These are phyloP conservation scores for Mitragyna speciosa DNA, from an alignment of 257 asterid species.

Conservation along the genomic window DNA sequence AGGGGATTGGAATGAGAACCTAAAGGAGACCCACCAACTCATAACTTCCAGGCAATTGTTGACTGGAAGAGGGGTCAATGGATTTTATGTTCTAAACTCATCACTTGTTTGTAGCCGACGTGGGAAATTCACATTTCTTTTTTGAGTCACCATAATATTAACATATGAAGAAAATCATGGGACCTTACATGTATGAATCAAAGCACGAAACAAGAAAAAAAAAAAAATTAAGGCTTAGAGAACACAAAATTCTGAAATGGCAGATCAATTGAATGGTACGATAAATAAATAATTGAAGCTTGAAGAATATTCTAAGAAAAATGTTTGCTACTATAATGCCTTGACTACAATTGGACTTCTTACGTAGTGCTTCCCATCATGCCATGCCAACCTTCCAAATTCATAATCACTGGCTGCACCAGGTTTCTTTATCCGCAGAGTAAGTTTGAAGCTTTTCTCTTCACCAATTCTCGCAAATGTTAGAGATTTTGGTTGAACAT, in stretches of 20 bases:
- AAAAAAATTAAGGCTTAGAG: neutral
- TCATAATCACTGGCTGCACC: conserved; percentile 46
- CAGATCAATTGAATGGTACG: neutral
- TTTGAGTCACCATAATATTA: neutral
- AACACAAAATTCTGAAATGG: neutral
- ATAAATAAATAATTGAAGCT: neutral
- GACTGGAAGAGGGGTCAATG: no score
- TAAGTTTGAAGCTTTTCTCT: conserved; percentile 54
- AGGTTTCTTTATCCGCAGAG: conserved; percentile 29
- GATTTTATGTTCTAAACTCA: no score
- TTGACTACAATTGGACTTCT: conserved; percentile 85
- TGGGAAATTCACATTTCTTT: no score
- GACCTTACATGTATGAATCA: neutral
- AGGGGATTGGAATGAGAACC: no score
- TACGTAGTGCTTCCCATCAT: conserved; percentile 72
- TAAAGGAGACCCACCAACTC: no score
- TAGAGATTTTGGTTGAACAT: conserved; percentile 43
- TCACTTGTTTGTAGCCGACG: no score
- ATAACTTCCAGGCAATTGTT: no score
- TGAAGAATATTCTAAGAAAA: no score
- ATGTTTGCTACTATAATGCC: conserved; percentile 5
- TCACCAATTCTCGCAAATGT: conserved; percentile 49
- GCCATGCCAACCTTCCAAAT: conserved; percentile 78
- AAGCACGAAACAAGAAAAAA: neutral
- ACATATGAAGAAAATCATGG: neutral